Conservation (phyloP, 2,329 filamentous ascomycete genomes). For the Colletotrichum abscissum region DNA sequence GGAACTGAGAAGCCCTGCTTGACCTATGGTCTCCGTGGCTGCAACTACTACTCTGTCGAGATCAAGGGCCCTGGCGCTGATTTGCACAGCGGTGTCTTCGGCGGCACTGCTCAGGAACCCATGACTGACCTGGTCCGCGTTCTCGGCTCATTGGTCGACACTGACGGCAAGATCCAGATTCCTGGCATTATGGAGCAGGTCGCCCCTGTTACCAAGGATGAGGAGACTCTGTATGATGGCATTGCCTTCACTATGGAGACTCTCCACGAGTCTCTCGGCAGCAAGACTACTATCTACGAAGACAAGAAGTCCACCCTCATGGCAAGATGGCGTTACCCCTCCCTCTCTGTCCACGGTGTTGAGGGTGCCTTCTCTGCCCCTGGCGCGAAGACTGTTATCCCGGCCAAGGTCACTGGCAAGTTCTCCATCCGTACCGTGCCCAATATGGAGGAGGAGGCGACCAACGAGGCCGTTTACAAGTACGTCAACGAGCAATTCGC, state of each 20-base stretch:
- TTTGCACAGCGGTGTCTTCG: constrained; percentile 96
- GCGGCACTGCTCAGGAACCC: constrained; percentile 94
- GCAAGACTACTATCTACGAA: constrained; percentile 85
- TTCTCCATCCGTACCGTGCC: constrained; percentile 98
- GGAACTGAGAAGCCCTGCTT: constrained; percentile 98
- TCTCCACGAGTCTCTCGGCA: constrained; percentile 90
- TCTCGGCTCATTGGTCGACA: constrained; percentile 86
- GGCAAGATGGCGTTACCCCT: constrained; percentile 95
- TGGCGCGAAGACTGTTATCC: constrained; percentile 98
- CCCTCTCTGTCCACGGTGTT: constrained; percentile 91
- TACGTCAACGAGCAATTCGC: constrained; percentile 87
- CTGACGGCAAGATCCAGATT: constrained; percentile 91
- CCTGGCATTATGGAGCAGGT: constrained; percentile 96
- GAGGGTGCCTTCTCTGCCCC: constrained; percentile 95
- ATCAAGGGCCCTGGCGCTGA: constrained; percentile 92
- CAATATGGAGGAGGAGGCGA: constrained; percentile 93
- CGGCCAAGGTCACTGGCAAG: constrained; percentile 97
- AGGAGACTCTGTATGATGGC: constrained; percentile 85
- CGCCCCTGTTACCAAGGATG: constrained; percentile 85
- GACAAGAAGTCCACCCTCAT: constrained; percentile 95
- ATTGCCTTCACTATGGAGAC: constrained; percentile 98
- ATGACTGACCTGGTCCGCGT: constrained; percentile 95
- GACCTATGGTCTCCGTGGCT: constrained; percentile 95
- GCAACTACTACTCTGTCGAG: constrained; percentile 97
- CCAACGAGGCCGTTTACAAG: constrained; percentile 86